phyloP scores from a whole-genome alignment of 441 rosid genomes.

The Erodium texanum region DNA sequence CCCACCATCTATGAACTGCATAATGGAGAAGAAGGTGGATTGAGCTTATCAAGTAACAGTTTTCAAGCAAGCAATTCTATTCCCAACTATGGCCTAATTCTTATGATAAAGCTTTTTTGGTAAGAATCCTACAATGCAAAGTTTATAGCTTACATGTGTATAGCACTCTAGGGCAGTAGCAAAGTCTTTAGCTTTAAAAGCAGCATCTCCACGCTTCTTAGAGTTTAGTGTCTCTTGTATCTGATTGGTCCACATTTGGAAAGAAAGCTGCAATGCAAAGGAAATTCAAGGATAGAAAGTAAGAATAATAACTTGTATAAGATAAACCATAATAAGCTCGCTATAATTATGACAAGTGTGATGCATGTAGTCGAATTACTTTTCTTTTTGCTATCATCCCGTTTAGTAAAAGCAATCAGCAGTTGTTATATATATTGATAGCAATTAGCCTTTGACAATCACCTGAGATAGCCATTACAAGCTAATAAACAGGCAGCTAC shows the following conservation, averaged over 20 bases:
- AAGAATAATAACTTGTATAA: too few species aligned
- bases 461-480: neutral
- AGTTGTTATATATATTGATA: too few species aligned
- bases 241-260: slow-evolving; percentile 89
- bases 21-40: neutral
- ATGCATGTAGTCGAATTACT: too few species aligned
- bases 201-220: slow-evolving; percentile 77
- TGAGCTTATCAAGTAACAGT: neutral
- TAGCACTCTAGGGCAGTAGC: slow-evolving; percentile 62
- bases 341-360: too few species aligned
- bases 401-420: too few species aligned
- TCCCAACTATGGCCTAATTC: too few species aligned
- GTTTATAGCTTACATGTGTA: slow-evolving; percentile 45
- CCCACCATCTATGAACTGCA: slow-evolving; percentile 84
- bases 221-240: slow-evolving; percentile 79
- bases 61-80: neutral
- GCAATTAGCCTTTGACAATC: too few species aligned
- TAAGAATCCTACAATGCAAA: too few species aligned
- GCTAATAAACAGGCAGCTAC: neutral
- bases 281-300: neutral
- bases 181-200: slow-evolving; percentile 69
- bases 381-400: too few species aligned
- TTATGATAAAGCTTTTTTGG: too few species aligned
- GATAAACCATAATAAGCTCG: too few species aligned
- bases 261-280: slow-evolving; percentile 55